Evolutionary conservation across 768 basidiomycete species (phyloP).

Genomic region (Clitopilus hobsonii): DNA sequence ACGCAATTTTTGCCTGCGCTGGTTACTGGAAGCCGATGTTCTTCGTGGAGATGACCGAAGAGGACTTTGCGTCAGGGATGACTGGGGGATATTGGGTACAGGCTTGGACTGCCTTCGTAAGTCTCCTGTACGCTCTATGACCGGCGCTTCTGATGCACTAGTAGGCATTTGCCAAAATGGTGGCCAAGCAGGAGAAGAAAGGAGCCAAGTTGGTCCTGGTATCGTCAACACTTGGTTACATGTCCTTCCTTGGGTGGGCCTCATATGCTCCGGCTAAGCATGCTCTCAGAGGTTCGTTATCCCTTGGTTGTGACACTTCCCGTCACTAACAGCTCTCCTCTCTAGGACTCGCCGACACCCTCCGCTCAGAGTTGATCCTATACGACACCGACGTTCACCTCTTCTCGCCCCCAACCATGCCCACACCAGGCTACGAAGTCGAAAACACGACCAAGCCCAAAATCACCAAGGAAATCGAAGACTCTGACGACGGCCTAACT

Average conservation of each 20-base stretch:
- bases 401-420: conserved; percentile 81
- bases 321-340: neutral
- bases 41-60: conserved; percentile 66
- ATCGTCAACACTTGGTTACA: conserved; percentile 69
- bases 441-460: conserved; percentile 78
- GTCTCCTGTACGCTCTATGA: conserved; percentile 8
- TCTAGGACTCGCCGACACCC: conserved; percentile 75
- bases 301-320: neutral
- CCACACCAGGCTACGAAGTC: conserved; percentile 65
- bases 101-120: conserved; percentile 52
- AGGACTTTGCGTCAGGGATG: conserved; percentile 47
- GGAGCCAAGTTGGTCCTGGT: conserved; percentile 70
- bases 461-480: conserved; percentile 74
- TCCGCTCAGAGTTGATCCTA: conserved; percentile 74
- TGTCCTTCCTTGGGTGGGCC: conserved; percentile 74
- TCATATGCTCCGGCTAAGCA: conserved; percentile 83
- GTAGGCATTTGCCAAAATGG: conserved; percentile 65
- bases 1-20: conserved; percentile 75
- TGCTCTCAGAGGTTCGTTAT: conserved; percentile 67
- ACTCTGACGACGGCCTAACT: conserved; percentile 56
- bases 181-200: conserved; percentile 49
- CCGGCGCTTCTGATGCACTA: neutral
- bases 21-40: conserved; percentile 68
- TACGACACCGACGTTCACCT: conserved; percentile 78
- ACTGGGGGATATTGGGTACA: conserved; percentile 41